Base-by-base conservation (phyloP, 2,329 filamentous ascomycete species). In the Claviceps maximensis region DNA sequence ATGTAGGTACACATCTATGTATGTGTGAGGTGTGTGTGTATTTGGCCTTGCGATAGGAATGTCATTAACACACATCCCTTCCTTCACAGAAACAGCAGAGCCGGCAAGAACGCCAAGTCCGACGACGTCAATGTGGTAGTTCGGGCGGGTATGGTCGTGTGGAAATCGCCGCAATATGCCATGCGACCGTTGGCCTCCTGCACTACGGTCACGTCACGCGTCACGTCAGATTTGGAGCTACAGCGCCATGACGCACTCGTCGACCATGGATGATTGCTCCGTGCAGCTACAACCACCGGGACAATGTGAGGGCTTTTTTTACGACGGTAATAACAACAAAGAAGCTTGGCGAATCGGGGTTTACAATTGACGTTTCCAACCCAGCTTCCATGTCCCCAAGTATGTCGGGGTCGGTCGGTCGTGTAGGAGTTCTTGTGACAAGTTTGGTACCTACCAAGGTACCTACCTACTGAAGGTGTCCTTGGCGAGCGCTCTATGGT, bases 401-500 rank as follows among this genome's bases (percentile, higher is more conserved):
- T 29, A 29, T 8, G 27, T 29, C 27, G 27, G 8, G 27, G n/a
- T n/a, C n/a, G n/a, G n/a, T 29, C 29, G 29, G 29, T 29, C 6
- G 6, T 29, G 6, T 6, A 9, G 29, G 29, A 9, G 29, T 29
- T 29, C 29, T 6, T 3, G 29, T 29, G 29, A 29, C 9, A 9
- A 29, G 6, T n/a, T n/a, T n/a, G 3, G 31, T 33, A 9, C 3
- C 8, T 4, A 33, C 3, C 31, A 9, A 33, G 8, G 2, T 33
- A 33, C 31, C 3, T 33, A 33, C 31, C 31, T 33, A 33, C 29
- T 9, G 4, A 31, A 36, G 13, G 12, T 15, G 12, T 2, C 3
- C 33, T 36, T 36, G 33, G 33, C 33, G 33, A 36, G 33, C 33
- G 56, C 55, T 58, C 53, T 42, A 54, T 12, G 10, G 10, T 48